Percentiles rank a stretch among this genome's conserved stretches.
Conservation (phyloP, 2,329 filamentous ascomycete genomes). For the Pseudonectria buxi region DNA sequence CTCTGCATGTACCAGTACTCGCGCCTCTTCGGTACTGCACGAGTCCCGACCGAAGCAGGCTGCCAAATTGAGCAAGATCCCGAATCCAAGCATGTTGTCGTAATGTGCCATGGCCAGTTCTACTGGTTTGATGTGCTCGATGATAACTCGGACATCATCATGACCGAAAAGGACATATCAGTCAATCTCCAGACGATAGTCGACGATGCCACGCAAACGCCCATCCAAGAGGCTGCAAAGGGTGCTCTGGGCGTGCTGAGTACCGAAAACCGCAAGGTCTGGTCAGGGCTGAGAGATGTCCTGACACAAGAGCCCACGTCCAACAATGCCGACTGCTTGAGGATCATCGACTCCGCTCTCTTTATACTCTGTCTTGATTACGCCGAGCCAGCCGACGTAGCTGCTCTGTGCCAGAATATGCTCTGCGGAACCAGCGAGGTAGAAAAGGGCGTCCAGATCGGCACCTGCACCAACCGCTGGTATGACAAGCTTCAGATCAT, state of each 20-base stretch:
- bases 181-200: conserved; percentile 89
- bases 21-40: conserved; percentile 85
- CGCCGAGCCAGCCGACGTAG: conserved; percentile 72
- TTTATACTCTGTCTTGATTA: conserved; percentile 93
- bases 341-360: conserved; percentile 87
- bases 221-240: conserved; percentile 93
- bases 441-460: conserved; percentile 88
- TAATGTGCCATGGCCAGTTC: conserved; percentile 90
- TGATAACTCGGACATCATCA: conserved; percentile 89
- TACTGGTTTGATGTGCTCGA: conserved; percentile 99
- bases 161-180: conserved; percentile 90
- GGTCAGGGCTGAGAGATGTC: conserved; percentile 86
- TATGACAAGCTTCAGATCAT: conserved; percentile 99
- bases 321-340: conserved; percentile 93
- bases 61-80: conserved; percentile 95
- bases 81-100: conserved; percentile 85
- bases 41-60: conserved; percentile 88
- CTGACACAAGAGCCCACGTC: conserved; percentile 79
- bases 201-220: conserved; percentile 81
- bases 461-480: conserved; percentile 97
- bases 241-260: conserved; percentile 87
- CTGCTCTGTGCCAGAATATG: conserved; percentile 96
- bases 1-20: conserved; percentile 99
- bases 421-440: conserved; percentile 91
- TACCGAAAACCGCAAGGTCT: conserved; percentile 93